Conservation (phyloP, 2,329 filamentous ascomycete species). For the Aspergillus ruber region DNA sequence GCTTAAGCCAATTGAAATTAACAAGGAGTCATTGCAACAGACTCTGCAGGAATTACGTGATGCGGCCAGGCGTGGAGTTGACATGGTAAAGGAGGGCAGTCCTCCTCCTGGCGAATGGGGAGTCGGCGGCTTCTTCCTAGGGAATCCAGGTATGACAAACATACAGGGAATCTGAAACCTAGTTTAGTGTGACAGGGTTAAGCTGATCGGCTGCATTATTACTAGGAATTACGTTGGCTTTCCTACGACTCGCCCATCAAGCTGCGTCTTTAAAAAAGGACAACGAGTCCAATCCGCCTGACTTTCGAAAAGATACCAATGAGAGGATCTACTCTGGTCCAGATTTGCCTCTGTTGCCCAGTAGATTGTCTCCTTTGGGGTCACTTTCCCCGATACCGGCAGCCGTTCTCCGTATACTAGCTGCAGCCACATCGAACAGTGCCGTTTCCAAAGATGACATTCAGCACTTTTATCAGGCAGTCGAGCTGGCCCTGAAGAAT, state of each 20-base stretch:
- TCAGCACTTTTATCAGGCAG: constrained; percentile 19
- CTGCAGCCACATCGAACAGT: constrained; percentile 11
- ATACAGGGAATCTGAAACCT: not conserved
- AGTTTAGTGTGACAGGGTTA: not conserved
- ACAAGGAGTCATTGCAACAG: constrained; percentile 10
- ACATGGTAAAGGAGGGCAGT: constrained; percentile 18
- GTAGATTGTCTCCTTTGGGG: constrained; percentile 28
- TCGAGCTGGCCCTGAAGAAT: constrained; percentile 24
- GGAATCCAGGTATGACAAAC: constrained; percentile 23
- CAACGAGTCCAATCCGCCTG: constrained; percentile 4
- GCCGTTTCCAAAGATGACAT: constrained; percentile 23
- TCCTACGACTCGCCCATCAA: constrained; percentile 34
- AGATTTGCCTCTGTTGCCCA: constrained; percentile 19
- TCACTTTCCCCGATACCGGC: constrained; percentile 25
- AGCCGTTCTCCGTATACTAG: constrained; percentile 14
- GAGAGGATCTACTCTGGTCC: constrained; percentile 22
- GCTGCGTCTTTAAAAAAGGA: constrained; percentile 16
- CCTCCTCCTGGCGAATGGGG: constrained; percentile 18
- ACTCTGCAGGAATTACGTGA: constrained; percentile 22
- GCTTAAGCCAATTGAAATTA: constrained; percentile 16
- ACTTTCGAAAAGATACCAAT: constrained; percentile 22
- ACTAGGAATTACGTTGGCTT: constrained; percentile 30
- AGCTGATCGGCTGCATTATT: not conserved
- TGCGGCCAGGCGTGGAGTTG: constrained; percentile 23
- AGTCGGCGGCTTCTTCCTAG: constrained; percentile 24